Percentiles rank a stretch among this genome's conserved stretches.
Conservation (phyloP, 2,329 filamentous ascomycete species). For the Grosmannia penicillata region DNA sequence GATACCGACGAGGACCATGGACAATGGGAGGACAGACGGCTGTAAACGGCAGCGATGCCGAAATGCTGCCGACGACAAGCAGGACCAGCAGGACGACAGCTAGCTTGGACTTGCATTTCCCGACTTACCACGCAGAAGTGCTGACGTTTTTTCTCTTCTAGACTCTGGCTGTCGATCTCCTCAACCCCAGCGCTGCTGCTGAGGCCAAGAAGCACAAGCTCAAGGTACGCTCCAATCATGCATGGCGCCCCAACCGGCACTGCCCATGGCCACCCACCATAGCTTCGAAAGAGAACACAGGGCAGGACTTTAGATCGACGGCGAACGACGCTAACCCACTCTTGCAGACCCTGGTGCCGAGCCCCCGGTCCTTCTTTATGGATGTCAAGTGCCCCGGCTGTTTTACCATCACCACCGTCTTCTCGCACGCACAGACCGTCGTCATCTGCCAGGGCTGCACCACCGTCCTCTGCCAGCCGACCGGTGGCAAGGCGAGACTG, state of each 20-base stretch:
- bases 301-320: background rate
- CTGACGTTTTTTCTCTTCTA: constrained; percentile 36
- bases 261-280: too few species aligned
- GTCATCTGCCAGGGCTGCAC: constrained; percentile 99
- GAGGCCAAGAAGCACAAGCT: constrained; percentile 99
- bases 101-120: too few species aligned
- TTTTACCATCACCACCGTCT: constrained; percentile 99
- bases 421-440: constrained; percentile 99
- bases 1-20: too few species aligned
- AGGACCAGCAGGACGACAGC: too few species aligned
- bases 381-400: constrained; percentile 99
- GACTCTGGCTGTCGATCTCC: constrained; percentile 99
- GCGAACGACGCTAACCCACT: constrained; percentile 1
- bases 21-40: too few species aligned
- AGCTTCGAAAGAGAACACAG: too few species aligned
- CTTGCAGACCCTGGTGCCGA: constrained; percentile 74
- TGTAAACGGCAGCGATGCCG: too few species aligned
- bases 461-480: constrained; percentile 98
- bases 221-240: constrained; percentile 62
- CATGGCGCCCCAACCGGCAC: background rate
- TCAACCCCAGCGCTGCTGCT: constrained; percentile 94
- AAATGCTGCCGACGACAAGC: too few species aligned
- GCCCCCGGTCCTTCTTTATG: constrained; percentile 99
- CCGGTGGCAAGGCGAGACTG: constrained; percentile 95
- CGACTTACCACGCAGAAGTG: constrained; percentile 14